Evolutionary conservation across 1,284 basidiomycete genomes (phyloP).

Genomic region (Apiotrichum montevideense): DNA sequence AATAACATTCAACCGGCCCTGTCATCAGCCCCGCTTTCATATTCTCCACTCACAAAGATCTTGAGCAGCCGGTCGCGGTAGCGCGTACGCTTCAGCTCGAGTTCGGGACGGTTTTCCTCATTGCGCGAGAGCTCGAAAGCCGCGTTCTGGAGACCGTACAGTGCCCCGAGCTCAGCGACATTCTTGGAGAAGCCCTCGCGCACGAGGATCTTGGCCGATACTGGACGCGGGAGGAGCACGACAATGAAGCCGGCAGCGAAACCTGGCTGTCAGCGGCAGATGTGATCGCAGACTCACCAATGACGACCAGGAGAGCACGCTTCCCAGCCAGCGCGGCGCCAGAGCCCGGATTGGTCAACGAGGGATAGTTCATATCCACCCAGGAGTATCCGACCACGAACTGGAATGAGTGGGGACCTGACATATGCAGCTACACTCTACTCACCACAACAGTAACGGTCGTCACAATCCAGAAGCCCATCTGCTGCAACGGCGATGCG

Average conservation of each 20-base stretch:
- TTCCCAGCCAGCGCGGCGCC: slow-evolving; percentile 57
- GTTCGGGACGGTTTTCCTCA: slow-evolving; percentile 8
- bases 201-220: slow-evolving; percentile 35
- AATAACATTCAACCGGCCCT: slow-evolving; percentile 15
- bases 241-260: slow-evolving; percentile 41
- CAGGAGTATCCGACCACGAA: slow-evolving; percentile 58
- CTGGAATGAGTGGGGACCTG: background rate
- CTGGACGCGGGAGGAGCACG: slow-evolving; percentile 42
- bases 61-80: slow-evolving; percentile 29
- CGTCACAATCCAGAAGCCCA: slow-evolving; percentile 43
- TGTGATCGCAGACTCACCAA: slow-evolving; percentile 26
- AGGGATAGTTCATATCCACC: slow-evolving; percentile 54
- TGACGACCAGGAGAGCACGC: slow-evolving; percentile 47
- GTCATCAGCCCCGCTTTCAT: background rate
- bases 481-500: slow-evolving; percentile 49
- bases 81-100: slow-evolving; percentile 14
- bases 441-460: slow-evolving; percentile 37
- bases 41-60: slow-evolving; percentile 25
- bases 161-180: slow-evolving; percentile 32
- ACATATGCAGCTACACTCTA: background rate
- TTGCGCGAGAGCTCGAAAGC: slow-evolving; percentile 26
- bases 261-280: slow-evolving; percentile 14
- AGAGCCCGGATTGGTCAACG: slow-evolving; percentile 52
- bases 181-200: slow-evolving; percentile 36
- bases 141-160: slow-evolving; percentile 37